These are phyloP conservation scores for Pythium dissotocum DNA, from an alignment of 352 stramenopile species.

Conservation along the genomic window DNA sequence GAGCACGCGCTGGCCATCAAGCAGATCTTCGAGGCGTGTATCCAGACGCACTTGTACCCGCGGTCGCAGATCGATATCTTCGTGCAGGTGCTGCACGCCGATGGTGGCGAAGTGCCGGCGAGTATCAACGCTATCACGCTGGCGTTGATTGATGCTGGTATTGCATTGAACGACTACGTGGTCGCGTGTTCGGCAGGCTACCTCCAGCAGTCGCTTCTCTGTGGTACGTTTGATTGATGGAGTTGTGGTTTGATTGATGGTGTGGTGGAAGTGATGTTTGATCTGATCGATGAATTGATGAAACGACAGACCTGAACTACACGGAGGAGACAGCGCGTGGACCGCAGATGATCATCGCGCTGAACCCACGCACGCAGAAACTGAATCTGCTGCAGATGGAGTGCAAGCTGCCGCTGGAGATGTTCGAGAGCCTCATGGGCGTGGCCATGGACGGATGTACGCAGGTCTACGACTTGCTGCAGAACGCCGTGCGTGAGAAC, in stretches of 20 bases:
- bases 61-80: constrained; percentile 93
- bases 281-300: no score
- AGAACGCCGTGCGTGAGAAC: constrained; percentile 86
- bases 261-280: no score
- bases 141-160: constrained; percentile 90
- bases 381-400: constrained; percentile 90
- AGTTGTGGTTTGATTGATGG: no score
- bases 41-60: constrained; percentile 91
- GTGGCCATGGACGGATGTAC: constrained; percentile 78
- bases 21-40: constrained; percentile 90
- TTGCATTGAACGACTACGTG: constrained; percentile 92
- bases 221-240: constrained; percentile 40
- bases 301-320: constrained; percentile 84
- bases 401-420: constrained; percentile 86
- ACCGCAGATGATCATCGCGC: constrained; percentile 84
- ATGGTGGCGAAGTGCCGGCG: constrained; percentile 86
- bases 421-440: constrained; percentile 87
- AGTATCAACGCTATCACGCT: constrained; percentile 91
- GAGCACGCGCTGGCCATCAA: constrained; percentile 89
- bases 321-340: constrained; percentile 86
- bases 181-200: constrained; percentile 88
- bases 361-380: constrained; percentile 89
- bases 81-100: constrained; percentile 89
- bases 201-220: constrained; percentile 88
- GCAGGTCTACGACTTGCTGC: constrained; percentile 83